Evolutionary conservation across 139 green algal species (phyloP), one percentile per base, ranked within the genome.

Genomic region (Haematococcus sp.): DNA sequence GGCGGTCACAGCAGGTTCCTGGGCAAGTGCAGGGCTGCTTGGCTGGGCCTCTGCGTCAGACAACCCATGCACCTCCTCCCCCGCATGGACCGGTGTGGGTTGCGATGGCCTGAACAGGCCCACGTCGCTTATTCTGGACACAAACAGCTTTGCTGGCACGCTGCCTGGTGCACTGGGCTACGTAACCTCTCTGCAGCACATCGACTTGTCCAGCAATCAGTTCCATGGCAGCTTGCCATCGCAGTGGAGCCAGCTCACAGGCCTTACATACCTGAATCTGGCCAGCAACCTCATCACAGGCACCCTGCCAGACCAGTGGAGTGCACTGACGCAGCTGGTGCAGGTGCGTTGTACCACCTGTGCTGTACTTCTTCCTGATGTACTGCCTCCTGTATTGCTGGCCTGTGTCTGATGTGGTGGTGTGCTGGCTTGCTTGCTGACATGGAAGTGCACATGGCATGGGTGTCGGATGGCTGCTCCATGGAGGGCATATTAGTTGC

Each of bases 1-100:
- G 73, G 65, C 19, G 13, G 67, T 17, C 52, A 55, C 25, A 11
- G 73, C 27, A 70, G 76, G 40, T 35, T 80, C 27, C 58, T 65
- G n/a, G 28, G 20, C 58, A 4, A n/a, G 20, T 22, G 4, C 58
- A 11, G 28, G 20, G 16, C 58, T 27, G 25, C 58, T 27, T 4
- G 40, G 40, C 40, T 49, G 40, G 40, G 40, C 40, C 11, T 49
- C 40, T 49, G 40, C 58, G 4, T 40, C 58, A 40, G 20, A 19
- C 58, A 22, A 33, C 58, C 58, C 58, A 4, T 35, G 20, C 4
- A 22, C 58, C 34, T 34, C 25, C n/a, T 27, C 23, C 25, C 58
- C 27, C 5, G 58, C 58, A 11, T 65, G n/a, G 25, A n/a, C n/a
- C 11, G 40, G 40, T 11, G 40, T 49, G 7, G 71, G 71, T 4